phyloP scores from a whole-genome alignment of 73 alveolate species.

The Paramecium primaurelia region DNA sequence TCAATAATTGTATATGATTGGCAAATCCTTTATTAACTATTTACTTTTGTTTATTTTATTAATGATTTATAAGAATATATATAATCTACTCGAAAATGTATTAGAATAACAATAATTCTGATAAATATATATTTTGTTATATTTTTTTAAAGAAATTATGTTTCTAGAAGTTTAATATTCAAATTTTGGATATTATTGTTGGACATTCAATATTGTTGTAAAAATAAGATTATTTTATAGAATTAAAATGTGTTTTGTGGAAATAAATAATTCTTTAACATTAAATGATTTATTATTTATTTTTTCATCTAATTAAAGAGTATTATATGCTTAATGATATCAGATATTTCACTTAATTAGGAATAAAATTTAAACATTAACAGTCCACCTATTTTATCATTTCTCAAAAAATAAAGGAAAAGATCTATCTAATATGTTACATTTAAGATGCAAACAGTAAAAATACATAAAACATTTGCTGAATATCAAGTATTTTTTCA shows the following conservation, averaged over 20 bases:
- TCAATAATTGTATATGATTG: no score
- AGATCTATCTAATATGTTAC: background rate
- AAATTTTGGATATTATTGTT: background rate
- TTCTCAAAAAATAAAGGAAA: background rate
- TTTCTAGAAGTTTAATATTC: background rate
- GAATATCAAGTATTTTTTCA: background rate
- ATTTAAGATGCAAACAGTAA: background rate
- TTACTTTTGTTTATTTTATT: no score
- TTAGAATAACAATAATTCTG: background rate
- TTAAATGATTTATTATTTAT: background rate
- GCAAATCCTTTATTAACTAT: no score
- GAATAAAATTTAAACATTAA: background rate
- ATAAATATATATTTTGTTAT: no score
- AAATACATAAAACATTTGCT: background rate
- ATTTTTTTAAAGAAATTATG: no score
- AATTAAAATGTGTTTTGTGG: background rate
- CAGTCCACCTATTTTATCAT: background rate
- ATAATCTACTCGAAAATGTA: no score
- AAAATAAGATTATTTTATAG: background rate
- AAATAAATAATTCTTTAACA: background rate
- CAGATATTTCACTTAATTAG: background rate
- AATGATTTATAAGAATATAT: no score
- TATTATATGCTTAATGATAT: background rate
- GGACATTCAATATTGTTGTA: background rate
- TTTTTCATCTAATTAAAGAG: background rate